phyloP scores from a whole-genome alignment of 176 grass and related monocot species.

The Lolium rigidum region DNA sequence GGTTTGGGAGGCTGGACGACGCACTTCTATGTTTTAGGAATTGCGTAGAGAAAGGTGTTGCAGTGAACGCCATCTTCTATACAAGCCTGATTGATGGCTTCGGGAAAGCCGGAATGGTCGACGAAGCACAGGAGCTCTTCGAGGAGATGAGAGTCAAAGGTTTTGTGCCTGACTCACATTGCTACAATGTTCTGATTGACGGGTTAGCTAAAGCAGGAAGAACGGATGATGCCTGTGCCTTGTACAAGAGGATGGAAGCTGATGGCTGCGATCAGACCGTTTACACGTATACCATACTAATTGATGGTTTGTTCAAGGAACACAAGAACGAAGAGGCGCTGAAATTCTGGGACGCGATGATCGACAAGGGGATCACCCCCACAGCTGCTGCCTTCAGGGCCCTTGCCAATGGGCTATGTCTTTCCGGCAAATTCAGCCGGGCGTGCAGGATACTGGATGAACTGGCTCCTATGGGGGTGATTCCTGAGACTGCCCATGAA shows the following conservation, averaged over 20 bases:
- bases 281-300: slow-evolving; percentile 84
- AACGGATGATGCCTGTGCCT: slow-evolving; percentile 64
- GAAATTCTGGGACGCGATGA: slow-evolving; percentile 85
- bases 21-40: slow-evolving; percentile 72
- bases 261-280: slow-evolving; percentile 84
- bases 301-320: slow-evolving; percentile 84
- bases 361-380: slow-evolving; percentile 86
- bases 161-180: slow-evolving; percentile 76
- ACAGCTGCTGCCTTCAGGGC: slow-evolving; percentile 73
- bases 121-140: slow-evolving; percentile 72
- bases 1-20: slow-evolving; percentile 68
- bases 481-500: slow-evolving; percentile 82
- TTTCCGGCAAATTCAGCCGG: slow-evolving; percentile 87
- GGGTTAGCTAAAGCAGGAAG: slow-evolving; percentile 73
- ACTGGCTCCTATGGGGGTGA: slow-evolving; percentile 81
- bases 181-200: slow-evolving; percentile 82
- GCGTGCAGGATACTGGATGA: slow-evolving; percentile 91
- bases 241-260: slow-evolving; percentile 81
- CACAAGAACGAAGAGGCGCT: slow-evolving; percentile 88
- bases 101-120: slow-evolving; percentile 73
- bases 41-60: slow-evolving; percentile 51
- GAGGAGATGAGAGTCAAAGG: slow-evolving; percentile 73
- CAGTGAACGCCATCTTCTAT: slow-evolving; percentile 74
- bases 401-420: slow-evolving; percentile 77
- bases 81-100: slow-evolving; percentile 81